Base-by-base conservation (phyloP, 768 basidiomycete genomes). In the Collybia sordida region DNA sequence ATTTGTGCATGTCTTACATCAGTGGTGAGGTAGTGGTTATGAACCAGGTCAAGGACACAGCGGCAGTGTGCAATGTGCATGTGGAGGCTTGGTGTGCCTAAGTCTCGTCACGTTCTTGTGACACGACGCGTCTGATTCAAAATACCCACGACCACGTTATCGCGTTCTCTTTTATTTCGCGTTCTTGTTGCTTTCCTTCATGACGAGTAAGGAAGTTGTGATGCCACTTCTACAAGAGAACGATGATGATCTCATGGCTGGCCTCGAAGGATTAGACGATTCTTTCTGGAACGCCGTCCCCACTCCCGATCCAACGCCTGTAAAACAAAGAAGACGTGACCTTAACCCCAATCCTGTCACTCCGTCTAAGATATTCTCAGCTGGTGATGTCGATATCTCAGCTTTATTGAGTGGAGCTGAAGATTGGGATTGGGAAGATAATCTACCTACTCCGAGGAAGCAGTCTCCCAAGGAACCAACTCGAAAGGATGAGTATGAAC, bases 391-490 rank as follows among this genome's bases (percentile, higher is more conserved):
- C 19, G 80, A 85, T 52, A 56, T 85, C 24, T 60, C 67, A 2
- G 59, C 66, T 3, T 70, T 88, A 12, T 59, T 86, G n/a, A 79
- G 84, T 23, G 88, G 85, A 0, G 82, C 81, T 1, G 87, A 86
- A 58, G 71, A 77, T 31, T 87, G 86, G 83, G 84, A 90, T 55
- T 82, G 85, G 79, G 72, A 78, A 25, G 80, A 82, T 51, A 77
- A 81, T 51, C 73, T 74, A 24, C 52, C 79, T 37, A 77, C 76
- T 2, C 82, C 83, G 3, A 75, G 72, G 50, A 84, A 80, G 49
- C 9, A 7, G 9, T 69, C 72, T 25, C 61, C 61, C 2, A 55
- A 56, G 9, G 68, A 67, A 45, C 58, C 59, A 48, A 42, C 59
- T 56, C 56, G n/a, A n/a, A n/a, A n/a, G 62, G 43, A 34, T 61